These are phyloP conservation scores for Calocybe gangraenosa DNA, from an alignment of 768 basidiomycete genomes.

Conservation along the genomic window DNA sequence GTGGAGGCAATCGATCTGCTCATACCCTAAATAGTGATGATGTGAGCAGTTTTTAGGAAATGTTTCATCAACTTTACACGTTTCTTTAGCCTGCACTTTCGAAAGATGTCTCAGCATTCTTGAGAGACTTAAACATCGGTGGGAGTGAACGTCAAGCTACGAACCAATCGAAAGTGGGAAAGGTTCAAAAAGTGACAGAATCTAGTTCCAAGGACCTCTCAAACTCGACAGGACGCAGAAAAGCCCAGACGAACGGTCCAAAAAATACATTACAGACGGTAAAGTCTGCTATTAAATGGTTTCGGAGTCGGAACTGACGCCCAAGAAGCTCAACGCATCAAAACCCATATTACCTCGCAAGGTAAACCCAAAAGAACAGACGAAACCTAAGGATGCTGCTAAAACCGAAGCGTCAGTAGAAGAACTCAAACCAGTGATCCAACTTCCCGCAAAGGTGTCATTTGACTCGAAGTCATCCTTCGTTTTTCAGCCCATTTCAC, in stretches of 20 bases:
- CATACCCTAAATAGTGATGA: conserved; percentile 27
- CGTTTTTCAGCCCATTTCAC: conserved; percentile 36
- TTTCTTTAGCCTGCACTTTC: conserved; percentile 33
- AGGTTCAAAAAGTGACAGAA: conserved; percentile 13
- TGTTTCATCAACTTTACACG: not conserved
- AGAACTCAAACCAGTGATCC: conserved; percentile 6
- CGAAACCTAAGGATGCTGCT: not conserved
- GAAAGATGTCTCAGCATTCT: conserved; percentile 43
- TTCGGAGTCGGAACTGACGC: conserved; percentile 4
- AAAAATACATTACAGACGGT: not conserved
- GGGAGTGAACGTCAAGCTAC: conserved; percentile 12
- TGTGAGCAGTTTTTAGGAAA: conserved; percentile 17
- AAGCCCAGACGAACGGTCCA: not conserved
- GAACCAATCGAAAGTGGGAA: conserved; percentile 9
- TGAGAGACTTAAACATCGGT: conserved; percentile 34
- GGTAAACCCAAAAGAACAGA: not conserved
- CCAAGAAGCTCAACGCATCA: conserved; percentile 18
- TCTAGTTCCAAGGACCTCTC: conserved; percentile 14
- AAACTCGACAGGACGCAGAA: not conserved
- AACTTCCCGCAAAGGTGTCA: conserved; percentile 30
- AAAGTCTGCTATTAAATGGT: no score
- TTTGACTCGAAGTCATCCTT: conserved; percentile 35
- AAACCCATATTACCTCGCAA: not conserved
- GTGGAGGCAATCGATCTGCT: conserved; percentile 27
- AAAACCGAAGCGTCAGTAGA: conserved; percentile 7